phyloP scores from a whole-genome alignment of 2,329 filamentous ascomycete genomes.

The Ceratocystis eucalypticola region DNA sequence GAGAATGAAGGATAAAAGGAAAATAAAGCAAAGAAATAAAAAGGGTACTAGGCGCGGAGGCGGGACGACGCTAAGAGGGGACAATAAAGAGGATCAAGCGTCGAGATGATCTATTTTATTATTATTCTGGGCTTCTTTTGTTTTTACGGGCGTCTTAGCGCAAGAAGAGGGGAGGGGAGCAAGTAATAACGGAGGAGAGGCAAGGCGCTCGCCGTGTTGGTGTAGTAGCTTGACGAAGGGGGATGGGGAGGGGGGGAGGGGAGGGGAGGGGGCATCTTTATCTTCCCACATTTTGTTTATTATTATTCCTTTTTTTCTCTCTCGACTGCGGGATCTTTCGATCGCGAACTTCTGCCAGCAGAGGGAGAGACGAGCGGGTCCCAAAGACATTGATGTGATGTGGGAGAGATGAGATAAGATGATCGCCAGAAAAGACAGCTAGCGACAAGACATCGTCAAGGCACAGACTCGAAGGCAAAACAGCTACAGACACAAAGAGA shows the following conservation, averaged over 20 bases:
- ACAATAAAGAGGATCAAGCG: conserved; percentile 9
- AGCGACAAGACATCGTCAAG: too few relatives aligned
- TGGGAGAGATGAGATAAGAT: too few relatives aligned
- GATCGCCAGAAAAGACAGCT: too few relatives aligned
- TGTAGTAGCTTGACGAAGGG: too few relatives aligned
- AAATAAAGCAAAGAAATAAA: background rate
- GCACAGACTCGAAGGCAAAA: too few relatives aligned
- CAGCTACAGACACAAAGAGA: background rate
- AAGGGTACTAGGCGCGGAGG: background rate
- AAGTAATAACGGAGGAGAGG: background rate
- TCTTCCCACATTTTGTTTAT: too few relatives aligned
- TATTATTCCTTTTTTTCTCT: background rate
- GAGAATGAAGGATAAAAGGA: background rate
- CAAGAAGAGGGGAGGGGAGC: background rate
- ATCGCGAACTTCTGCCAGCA: background rate
- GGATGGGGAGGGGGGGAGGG: too few relatives aligned
- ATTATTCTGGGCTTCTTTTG: background rate
- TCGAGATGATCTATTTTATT: background rate
- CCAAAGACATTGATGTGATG: background rate
- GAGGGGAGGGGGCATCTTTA: too few relatives aligned
- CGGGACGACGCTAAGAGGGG: background rate
- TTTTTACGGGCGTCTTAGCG: background rate
- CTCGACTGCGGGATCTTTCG: background rate
- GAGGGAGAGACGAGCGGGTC: background rate
- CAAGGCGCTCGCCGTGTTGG: background rate